A percentile compares a stretch with the other conserved stretches of the same genome.
phyloP scores from a whole-genome alignment of 2,329 filamentous ascomycete genomes.

The Pyricularia grisea region DNA sequence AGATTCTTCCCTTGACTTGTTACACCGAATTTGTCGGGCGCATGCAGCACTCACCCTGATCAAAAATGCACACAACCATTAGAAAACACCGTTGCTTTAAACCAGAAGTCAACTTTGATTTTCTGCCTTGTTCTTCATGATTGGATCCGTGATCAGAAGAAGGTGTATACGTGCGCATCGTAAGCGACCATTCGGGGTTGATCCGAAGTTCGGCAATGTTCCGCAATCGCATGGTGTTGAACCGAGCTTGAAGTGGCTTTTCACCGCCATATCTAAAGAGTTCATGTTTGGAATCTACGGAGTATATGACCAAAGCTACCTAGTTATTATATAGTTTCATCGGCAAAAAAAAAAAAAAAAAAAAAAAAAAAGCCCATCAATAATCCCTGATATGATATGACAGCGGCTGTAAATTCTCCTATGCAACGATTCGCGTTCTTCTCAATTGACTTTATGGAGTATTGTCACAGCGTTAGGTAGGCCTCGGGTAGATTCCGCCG shows the following conservation, averaged over 20 bases:
- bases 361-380: too few relatives aligned
- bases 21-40: neutral
- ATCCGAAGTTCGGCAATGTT: neutral
- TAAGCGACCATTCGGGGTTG: neutral
- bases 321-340: neutral
- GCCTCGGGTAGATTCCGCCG: conserved; percentile 14
- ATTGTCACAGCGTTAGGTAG: neutral
- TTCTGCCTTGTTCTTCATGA: too few relatives aligned
- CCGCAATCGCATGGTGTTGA: neutral
- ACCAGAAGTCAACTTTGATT: too few relatives aligned
- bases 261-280: neutral
- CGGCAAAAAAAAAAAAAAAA: too few relatives aligned
- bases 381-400: neutral
- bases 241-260: neutral
- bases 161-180: neutral
- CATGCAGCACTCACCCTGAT: neutral
- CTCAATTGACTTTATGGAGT: neutral
- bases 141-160: too few relatives aligned
- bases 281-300: too few relatives aligned
- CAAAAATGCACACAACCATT: neutral
- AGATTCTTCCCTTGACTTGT: neutral
- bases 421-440: neutral
- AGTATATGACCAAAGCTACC: too few relatives aligned
- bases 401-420: neutral
- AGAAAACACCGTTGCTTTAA: neutral